Evolutionary conservation across 2,329 filamentous ascomycete species (phyloP).

Genomic region (Cercospora sesami): DNA sequence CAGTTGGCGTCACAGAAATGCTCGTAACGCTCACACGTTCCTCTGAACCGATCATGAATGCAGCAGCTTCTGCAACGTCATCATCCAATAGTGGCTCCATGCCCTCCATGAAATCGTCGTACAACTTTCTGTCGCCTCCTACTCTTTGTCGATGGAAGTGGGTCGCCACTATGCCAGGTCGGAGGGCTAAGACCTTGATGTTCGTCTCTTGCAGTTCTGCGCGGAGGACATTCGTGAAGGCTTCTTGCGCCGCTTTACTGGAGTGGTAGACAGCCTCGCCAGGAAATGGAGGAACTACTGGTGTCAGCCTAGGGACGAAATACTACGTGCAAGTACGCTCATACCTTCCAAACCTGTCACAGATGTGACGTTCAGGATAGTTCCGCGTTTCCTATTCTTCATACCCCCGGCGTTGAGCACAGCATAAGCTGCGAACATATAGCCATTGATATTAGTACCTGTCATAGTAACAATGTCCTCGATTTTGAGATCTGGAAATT

Average conservation of each 20-base stretch:
- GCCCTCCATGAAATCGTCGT: slow-evolving; percentile 49
- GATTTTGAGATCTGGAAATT: slow-evolving; percentile 47
- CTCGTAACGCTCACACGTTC: slow-evolving; percentile 49
- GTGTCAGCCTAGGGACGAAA: not conserved
- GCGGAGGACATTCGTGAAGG: slow-evolving; percentile 52
- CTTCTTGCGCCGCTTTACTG: slow-evolving; percentile 51
- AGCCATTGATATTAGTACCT: slow-evolving; percentile 51
- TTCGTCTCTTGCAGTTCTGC: slow-evolving; percentile 51
- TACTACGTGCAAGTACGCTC: not conserved
- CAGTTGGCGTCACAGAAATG: slow-evolving; percentile 50
- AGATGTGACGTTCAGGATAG: slow-evolving; percentile 53
- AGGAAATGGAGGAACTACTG: slow-evolving; percentile 47
- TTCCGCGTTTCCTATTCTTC: slow-evolving; percentile 41
- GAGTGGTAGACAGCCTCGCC: slow-evolving; percentile 54
- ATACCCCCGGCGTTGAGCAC: slow-evolving; percentile 50
- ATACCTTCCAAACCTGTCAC: slow-evolving; percentile 43
- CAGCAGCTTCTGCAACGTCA: slow-evolving; percentile 47
- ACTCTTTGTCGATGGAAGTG: slow-evolving; percentile 53
- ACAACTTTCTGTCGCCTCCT: slow-evolving; percentile 45
- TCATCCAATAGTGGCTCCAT: slow-evolving; percentile 48
- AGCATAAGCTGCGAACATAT: slow-evolving; percentile 50
- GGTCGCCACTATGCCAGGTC: slow-evolving; percentile 52
- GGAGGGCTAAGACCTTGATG: slow-evolving; percentile 50
- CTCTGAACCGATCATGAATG: slow-evolving; percentile 47
- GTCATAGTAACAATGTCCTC: slow-evolving; percentile 49